Conservation (phyloP, 73 alveolate species). For the Tetrahymena elliotti region DNA sequence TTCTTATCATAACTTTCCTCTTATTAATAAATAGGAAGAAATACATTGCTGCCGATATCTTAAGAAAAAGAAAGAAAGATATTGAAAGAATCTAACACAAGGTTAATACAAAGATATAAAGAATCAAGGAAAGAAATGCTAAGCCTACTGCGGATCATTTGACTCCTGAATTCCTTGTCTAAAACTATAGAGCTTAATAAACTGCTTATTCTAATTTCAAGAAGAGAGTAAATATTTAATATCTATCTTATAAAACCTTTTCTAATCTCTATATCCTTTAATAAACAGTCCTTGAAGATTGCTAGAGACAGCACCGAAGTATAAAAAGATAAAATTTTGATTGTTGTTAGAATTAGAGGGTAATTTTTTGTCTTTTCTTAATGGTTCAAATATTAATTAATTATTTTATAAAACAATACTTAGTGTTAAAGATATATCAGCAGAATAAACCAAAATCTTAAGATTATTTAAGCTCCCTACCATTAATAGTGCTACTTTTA, state of each 20-base stretch:
- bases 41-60: conserved; percentile 35
- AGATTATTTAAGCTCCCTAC: conserved; percentile 8
- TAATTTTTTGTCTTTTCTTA: not conserved
- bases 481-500: conserved; percentile 22
- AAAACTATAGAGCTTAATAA: conserved; percentile 18
- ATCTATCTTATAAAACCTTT: not conserved
- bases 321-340: conserved; percentile 9
- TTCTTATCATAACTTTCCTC: not conserved
- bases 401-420: not conserved
- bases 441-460: not conserved
- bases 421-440: conserved; percentile 32
- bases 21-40: conserved; percentile 4
- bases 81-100: conserved; percentile 9
- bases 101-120: conserved; percentile 16
- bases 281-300: conserved; percentile 10
- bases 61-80: conserved; percentile 31
- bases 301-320: conserved; percentile 7
- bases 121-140: conserved; percentile 5
- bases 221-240: conserved; percentile 1
- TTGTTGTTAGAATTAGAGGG: conserved; percentile 47
- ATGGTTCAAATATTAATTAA: not conserved
- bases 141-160: conserved; percentile 10
- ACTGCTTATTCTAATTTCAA: conserved; percentile 32
- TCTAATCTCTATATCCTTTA: not conserved
- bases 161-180: conserved; percentile 31